phyloP scores from a whole-genome alignment of 208 protist genomes.

The Leishmania aethiopica region DNA sequence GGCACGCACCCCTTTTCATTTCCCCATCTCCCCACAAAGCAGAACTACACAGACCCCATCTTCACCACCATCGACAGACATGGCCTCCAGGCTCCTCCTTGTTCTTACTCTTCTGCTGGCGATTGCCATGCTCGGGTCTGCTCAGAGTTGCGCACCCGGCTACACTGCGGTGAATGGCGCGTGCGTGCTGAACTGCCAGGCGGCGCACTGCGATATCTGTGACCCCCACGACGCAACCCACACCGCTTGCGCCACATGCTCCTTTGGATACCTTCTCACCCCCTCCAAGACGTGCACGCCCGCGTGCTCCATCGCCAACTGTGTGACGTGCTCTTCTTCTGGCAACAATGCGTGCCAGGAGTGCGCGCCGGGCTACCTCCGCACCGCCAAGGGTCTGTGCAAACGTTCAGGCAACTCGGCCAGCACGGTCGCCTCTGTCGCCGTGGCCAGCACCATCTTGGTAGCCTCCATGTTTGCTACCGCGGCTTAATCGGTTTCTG shows the following conservation, averaged over 20 bases:
- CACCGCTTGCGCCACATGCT: neutral
- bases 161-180: neutral
- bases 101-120: conserved; percentile 7
- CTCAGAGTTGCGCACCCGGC: neutral
- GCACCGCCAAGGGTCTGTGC: neutral
- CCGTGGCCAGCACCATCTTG: neutral
- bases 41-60: neutral
- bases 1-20: neutral
- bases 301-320: conserved; percentile 1
- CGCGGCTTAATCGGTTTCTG: neutral
- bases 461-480: neutral
- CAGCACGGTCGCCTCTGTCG: neutral
- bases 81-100: conserved; percentile 4
- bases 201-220: conserved; percentile 5
- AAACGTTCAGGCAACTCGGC: neutral
- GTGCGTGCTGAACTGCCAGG: neutral
- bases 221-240: neutral
- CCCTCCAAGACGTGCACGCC: neutral
- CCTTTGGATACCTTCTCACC: neutral
- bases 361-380: conserved; percentile 2
- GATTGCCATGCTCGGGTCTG: neutral
- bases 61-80: neutral
- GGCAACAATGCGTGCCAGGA: neutral
- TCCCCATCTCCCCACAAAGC: neutral
- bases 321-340: neutral